A percentile compares a stretch with the other conserved stretches of the same genome.
Conservation (phyloP, 2,329 filamentous ascomycete species). For the Metarhizium album region DNA sequence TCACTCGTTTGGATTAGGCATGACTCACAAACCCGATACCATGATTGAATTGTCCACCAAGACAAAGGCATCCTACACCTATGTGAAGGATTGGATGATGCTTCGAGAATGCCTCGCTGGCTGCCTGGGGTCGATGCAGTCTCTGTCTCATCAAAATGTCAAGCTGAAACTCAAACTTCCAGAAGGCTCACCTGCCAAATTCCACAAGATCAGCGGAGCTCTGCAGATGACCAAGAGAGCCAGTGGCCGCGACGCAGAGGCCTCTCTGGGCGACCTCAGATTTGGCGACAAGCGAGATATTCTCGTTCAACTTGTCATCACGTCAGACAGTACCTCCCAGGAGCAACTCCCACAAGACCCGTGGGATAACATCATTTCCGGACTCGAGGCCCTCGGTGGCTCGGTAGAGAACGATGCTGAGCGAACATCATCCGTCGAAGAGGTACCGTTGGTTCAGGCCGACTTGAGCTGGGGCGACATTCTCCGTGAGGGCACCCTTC, state of each 20-base stretch:
- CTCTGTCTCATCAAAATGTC: conserved; percentile 94
- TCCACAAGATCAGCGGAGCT: conserved; percentile 95
- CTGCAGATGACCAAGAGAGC: conserved; percentile 94
- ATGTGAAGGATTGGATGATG: conserved; percentile 99
- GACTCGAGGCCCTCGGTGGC: conserved; percentile 84
- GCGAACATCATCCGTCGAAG: conserved; percentile 76
- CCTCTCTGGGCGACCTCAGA: conserved; percentile 77
- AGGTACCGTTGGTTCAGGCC: conserved; percentile 88
- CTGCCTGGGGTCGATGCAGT: conserved; percentile 83
- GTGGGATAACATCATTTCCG: conserved; percentile 96
- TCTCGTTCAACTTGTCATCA: conserved; percentile 84
- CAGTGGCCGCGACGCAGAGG: conserved; percentile 88
- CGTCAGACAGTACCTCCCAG: conserved; percentile 71
- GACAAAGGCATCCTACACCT: conserved; percentile 94
- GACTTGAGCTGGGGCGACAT: conserved; percentile 92
- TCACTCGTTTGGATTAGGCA: conserved; percentile 88
- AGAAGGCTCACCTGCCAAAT: conserved; percentile 94
- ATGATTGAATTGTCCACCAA: conserved; percentile 95
- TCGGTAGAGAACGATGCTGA: conserved; percentile 79
- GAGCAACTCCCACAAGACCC: conserved; percentile 86
- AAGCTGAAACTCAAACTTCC: conserved; percentile 90
- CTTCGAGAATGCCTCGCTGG: conserved; percentile 90
- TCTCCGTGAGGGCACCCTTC: conserved; percentile 73
- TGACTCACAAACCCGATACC: conserved; percentile 96
- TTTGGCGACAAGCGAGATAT: conserved; percentile 95